Conservation (phyloP, 345 rosid genomes). For the Gossypium herbaceum region DNA sequence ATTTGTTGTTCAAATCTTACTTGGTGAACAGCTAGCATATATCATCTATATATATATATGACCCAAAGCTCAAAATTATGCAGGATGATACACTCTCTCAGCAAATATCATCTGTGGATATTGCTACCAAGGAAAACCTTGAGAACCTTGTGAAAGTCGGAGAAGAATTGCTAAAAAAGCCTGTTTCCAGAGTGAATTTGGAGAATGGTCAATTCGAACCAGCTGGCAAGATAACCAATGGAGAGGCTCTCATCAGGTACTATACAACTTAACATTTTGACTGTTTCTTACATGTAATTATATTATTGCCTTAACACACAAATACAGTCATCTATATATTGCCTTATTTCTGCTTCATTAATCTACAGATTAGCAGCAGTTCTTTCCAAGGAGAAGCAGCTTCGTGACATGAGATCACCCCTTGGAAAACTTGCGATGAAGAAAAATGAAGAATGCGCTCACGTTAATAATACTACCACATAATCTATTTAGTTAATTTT, state of each 20-base stretch:
- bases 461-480: background rate
- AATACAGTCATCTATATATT: background rate
- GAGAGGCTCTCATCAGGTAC: slow-evolving; percentile 42
- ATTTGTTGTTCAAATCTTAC: background rate
- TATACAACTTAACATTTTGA: background rate
- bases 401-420: slow-evolving; percentile 40
- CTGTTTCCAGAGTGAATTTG: slow-evolving; percentile 43
- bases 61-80: slow-evolving; percentile 7
- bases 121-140: slow-evolving; percentile 50
- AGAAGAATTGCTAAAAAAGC: slow-evolving; percentile 46
- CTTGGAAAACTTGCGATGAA: slow-evolving; percentile 12
- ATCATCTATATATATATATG: background rate
- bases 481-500: background rate
- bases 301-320: too few relatives aligned
- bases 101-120: slow-evolving; percentile 35
- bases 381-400: slow-evolving; percentile 54
- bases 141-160: slow-evolving; percentile 42
- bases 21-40: background rate
- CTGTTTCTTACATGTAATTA: background rate
- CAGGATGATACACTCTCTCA: slow-evolving; percentile 39
- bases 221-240: slow-evolving; percentile 29
- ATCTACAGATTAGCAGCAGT: slow-evolving; percentile 49
- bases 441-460: background rate
- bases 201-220: slow-evolving; percentile 38
- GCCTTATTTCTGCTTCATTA: background rate